Percentiles rank a stretch among this genome's conserved stretches.
These are phyloP conservation scores for Collybia nuda DNA, from an alignment of 768 basidiomycete species.

Conservation along the genomic window DNA sequence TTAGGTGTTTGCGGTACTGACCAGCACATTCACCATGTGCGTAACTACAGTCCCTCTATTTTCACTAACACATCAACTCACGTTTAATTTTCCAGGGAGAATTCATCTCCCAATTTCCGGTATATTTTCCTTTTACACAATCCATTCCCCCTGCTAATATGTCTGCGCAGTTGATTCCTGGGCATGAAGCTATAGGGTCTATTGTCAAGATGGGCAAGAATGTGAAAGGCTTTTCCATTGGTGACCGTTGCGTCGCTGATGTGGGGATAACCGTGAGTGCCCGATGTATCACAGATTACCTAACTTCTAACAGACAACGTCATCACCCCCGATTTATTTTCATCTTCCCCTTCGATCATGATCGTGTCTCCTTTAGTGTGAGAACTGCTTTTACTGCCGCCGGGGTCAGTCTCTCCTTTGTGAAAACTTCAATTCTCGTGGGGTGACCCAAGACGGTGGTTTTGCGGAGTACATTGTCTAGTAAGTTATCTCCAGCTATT, in stretches of 20 bases:
- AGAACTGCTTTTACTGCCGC: slow-evolving; percentile 84
- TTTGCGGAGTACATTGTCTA: slow-evolving; percentile 89
- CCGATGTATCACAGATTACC: slow-evolving; percentile 9
- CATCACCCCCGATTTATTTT: background rate
- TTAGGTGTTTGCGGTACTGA: slow-evolving; percentile 61
- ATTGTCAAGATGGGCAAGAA: slow-evolving; percentile 77
- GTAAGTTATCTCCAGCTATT: slow-evolving; percentile 39
- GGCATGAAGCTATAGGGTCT: slow-evolving; percentile 73
- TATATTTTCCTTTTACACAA: slow-evolving; percentile 6
- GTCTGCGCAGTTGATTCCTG: slow-evolving; percentile 57
- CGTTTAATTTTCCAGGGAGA: slow-evolving; percentile 33
- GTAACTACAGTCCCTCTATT: slow-evolving; percentile 3
- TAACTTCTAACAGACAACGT: background rate
- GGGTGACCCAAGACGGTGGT: slow-evolving; percentile 80
- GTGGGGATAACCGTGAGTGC: slow-evolving; percentile 60
- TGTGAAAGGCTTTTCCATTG: slow-evolving; percentile 71
- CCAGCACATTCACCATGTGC: slow-evolving; percentile 61
- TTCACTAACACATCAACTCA: background rate
- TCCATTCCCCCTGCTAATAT: background rate
- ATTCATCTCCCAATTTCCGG: slow-evolving; percentile 66
- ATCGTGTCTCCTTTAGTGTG: slow-evolving; percentile 52
- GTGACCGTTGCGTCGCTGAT: slow-evolving; percentile 86
- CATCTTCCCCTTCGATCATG: slow-evolving; percentile 3
- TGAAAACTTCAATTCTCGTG: slow-evolving; percentile 80
- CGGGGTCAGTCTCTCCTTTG: slow-evolving; percentile 81